Conservation (phyloP, 2,329 filamentous ascomycete genomes). For the Aspergillus proliferans region DNA sequence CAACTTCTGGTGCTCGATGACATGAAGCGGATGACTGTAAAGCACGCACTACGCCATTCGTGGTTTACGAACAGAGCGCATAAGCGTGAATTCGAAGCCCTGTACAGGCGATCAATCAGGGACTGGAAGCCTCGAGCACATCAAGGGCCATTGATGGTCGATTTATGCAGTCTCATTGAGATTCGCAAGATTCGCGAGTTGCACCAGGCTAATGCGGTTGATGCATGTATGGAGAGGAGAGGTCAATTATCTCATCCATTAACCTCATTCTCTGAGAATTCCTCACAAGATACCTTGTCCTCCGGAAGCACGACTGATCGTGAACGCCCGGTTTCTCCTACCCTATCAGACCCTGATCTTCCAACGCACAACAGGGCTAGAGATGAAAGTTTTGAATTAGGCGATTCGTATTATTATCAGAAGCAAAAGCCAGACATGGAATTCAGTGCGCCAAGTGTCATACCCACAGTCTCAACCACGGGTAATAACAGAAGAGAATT, state of each 20-base stretch:
- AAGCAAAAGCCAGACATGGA: too few species aligned
- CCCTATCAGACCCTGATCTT: conserved; percentile 20
- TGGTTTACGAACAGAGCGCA: conserved; percentile 54
- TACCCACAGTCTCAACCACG: too few species aligned
- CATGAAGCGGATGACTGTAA: conserved; percentile 44
- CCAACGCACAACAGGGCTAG: conserved; percentile 11
- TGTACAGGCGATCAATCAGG: conserved; percentile 45
- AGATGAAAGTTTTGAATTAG: neutral
- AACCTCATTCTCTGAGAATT: neutral
- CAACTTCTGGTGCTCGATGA: conserved; percentile 48
- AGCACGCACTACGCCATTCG: conserved; percentile 47
- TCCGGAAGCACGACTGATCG: neutral
- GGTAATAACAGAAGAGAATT: neutral
- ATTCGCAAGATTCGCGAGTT: neutral
- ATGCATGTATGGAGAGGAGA: neutral
- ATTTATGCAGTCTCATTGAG: conserved; percentile 5
- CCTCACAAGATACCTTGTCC: neutral
- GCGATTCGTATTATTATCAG: too few species aligned
- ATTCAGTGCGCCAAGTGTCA: too few species aligned
- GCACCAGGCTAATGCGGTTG: neutral
- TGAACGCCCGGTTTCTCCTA: conserved; percentile 9
- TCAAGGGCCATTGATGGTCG: conserved; percentile 6
- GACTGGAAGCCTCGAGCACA: conserved; percentile 44
- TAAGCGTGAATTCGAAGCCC: conserved; percentile 40
- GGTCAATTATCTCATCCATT: neutral